Percentiles rank a stretch among this genome's conserved stretches.
phyloP scores from a whole-genome alignment of 441 rosid species.

The Adansonia rubrostipa region DNA sequence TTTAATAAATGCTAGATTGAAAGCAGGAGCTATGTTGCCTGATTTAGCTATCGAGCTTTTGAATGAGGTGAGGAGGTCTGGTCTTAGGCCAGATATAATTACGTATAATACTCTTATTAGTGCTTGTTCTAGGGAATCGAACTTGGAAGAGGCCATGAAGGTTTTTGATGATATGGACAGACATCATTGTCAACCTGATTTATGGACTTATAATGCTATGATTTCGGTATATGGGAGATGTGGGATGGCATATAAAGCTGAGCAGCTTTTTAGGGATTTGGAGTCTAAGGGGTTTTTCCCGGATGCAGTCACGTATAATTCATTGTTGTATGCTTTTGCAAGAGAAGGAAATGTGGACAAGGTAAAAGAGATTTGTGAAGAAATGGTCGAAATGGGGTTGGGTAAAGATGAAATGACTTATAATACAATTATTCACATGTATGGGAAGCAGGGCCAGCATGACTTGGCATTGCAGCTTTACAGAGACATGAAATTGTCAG shows the following conservation, averaged over 20 bases:
- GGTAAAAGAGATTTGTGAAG: slow-evolving; percentile 69
- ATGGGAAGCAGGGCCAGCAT: slow-evolving; percentile 85
- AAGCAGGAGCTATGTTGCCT: slow-evolving; percentile 59
- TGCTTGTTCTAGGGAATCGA: slow-evolving; percentile 81
- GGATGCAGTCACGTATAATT: slow-evolving; percentile 87
- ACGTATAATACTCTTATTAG: slow-evolving; percentile 91
- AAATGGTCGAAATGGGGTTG: slow-evolving; percentile 80
- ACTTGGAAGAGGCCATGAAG: slow-evolving; percentile 76
- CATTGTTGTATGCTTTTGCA: slow-evolving; percentile 95
- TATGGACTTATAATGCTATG: slow-evolving; percentile 98
- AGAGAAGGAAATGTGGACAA: slow-evolving; percentile 79
- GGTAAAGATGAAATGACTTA: slow-evolving; percentile 88
- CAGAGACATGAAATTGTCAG: slow-evolving; percentile 76
- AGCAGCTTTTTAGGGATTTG: slow-evolving; percentile 72
- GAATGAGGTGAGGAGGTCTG: slow-evolving; percentile 74
- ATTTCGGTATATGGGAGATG: slow-evolving; percentile 91
- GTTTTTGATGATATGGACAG: slow-evolving; percentile 78
- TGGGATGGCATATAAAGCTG: slow-evolving; percentile 70
- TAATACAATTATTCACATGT: slow-evolving; percentile 94
- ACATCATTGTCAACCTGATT: slow-evolving; percentile 77
- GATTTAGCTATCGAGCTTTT: slow-evolving; percentile 66
- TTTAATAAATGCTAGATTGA: slow-evolving; percentile 82
- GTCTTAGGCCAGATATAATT: slow-evolving; percentile 84
- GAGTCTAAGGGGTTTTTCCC: slow-evolving; percentile 78
- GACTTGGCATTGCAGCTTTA: slow-evolving; percentile 75